A percentile compares a stretch with the other conserved stretches of the same genome.
Conservation (phyloP, 2,329 filamentous ascomycete genomes). For the Rhynchosporium secalis region DNA sequence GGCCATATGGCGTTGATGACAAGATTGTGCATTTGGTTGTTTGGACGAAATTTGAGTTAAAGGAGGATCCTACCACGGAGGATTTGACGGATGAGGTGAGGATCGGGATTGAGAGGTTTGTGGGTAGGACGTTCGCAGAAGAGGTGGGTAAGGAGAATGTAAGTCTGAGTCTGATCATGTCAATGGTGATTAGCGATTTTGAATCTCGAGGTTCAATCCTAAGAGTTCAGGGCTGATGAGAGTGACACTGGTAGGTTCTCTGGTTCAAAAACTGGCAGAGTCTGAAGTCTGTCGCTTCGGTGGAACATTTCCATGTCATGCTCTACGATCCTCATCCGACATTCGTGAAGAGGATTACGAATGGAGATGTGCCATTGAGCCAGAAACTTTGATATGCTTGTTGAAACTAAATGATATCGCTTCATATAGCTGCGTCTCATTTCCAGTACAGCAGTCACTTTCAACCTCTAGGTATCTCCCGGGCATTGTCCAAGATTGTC, state of each 20-base stretch:
- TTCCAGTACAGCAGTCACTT: too few relatives aligned
- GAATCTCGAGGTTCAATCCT: not conserved
- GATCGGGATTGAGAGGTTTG: constrained; percentile 68
- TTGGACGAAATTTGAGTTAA: constrained; percentile 86
- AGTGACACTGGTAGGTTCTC: constrained; percentile 50
- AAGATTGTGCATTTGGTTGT: constrained; percentile 83
- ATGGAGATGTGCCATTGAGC: constrained; percentile 69
- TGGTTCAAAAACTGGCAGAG: constrained; percentile 91
- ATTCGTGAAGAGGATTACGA: constrained; percentile 70
- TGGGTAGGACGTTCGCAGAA: constrained; percentile 64
- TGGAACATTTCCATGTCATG: constrained; percentile 97
- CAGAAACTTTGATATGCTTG: constrained; percentile 40
- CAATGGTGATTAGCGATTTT: not conserved
- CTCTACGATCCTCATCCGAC: constrained; percentile 70
- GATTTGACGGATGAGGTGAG: constrained; percentile 67
- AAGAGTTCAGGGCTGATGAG: constrained; percentile 6
- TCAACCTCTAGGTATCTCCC: too few relatives aligned
- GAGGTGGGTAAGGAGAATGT: constrained; percentile 54
- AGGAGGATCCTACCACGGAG: constrained; percentile 58
- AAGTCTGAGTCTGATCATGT: constrained; percentile 39
- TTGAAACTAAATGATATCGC: too few relatives aligned
- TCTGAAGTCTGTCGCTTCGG: constrained; percentile 79
- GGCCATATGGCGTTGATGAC: constrained; percentile 83
- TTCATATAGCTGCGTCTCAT: too few relatives aligned
- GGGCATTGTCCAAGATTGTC: too few relatives aligned